These are phyloP conservation scores for Cyberlindnera saturnus DNA, from an alignment of 805 yeast species.

Conservation along the genomic window DNA sequence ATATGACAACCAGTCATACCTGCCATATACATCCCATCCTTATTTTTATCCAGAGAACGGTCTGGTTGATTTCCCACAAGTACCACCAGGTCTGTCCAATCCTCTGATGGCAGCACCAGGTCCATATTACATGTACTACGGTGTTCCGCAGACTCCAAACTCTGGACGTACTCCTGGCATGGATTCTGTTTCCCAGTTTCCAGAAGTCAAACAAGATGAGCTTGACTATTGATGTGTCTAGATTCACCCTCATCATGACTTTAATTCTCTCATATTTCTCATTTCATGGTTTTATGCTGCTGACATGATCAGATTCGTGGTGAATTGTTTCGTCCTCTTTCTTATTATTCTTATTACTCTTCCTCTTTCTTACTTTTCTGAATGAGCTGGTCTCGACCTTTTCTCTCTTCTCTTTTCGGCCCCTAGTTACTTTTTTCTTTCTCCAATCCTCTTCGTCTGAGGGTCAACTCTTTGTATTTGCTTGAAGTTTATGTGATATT, in stretches of 20 bases:
- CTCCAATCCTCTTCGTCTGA: too few relatives aligned
- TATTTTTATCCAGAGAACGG: conserved; percentile 19
- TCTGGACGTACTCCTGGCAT: conserved; percentile 1
- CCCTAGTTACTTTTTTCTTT: too few relatives aligned
- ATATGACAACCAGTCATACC: conserved; percentile 20
- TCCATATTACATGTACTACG: conserved; percentile 26
- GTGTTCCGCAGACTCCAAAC: conserved; percentile 19
- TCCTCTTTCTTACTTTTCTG: neutral
- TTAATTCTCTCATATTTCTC: too few relatives aligned
- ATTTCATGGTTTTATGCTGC: too few relatives aligned
- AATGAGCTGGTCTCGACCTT: too few relatives aligned
- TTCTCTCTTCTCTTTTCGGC: too few relatives aligned
- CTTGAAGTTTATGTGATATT: too few relatives aligned
- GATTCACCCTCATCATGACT: too few relatives aligned
- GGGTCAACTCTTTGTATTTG: too few relatives aligned
- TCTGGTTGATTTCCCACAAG: conserved; percentile 15
- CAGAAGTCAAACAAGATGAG: neutral
- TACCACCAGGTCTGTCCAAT: conserved; percentile 6
- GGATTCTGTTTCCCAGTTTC: neutral
- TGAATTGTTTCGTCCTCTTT: neutral
- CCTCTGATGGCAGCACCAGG: conserved; percentile 18
- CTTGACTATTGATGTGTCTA: neutral
- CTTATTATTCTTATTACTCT: neutral
- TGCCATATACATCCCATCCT: conserved; percentile 20
- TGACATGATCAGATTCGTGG: too few relatives aligned